Base-by-base conservation (phyloP, 192 early-diverging fungal species). In the Obelidium mucronatum region DNA sequence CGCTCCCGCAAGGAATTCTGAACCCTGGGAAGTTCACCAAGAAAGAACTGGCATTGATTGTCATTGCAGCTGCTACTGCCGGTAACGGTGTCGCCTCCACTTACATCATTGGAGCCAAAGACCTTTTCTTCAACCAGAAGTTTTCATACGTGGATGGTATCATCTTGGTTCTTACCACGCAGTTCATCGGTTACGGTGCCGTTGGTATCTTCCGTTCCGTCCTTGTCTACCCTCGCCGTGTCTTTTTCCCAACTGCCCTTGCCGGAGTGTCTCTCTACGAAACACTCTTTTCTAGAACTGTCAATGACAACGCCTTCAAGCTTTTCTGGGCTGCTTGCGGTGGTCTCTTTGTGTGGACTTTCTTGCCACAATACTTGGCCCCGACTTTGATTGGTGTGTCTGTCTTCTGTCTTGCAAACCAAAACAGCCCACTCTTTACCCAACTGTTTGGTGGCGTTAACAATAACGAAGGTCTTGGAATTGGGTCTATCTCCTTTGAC, bases 11-110 rank as follows among this genome's bases (percentile, higher is more conserved):
- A 24, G 66, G 66, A 52, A 68, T 68, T 51, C 37, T 72, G 17
- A 96, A 96, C 73, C 91, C 91, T 0, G 93, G 92, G 0, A 92
- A 88, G 24, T 96, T 94, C 81, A 91, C 85, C 78, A 88, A 92
- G 76, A 96, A 96, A 74, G 93, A 94, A 40, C 92, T 93, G 68
- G 91, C 90, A 3, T 80, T 94, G 4, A 92, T 93, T 37, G 88
- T 89, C 5, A 87, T 92, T 63, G 22, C 59, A 40, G 59, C 60
- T 28, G 6, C 67, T 3, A 80, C 60, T 1, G 74, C 68, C 28
- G 17, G 22, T 17, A 33, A 17, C 22, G 67, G 48, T 62, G 54
- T 71, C n/a, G 40, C 36, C 39, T 37, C 66, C 24, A 68, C 67
- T 33, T 17, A 51, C 26, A 77, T 79, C 65, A 54, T 80, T 58